Base-by-base conservation (phyloP, 345 rosid genomes). In the Acer negundo region DNA sequence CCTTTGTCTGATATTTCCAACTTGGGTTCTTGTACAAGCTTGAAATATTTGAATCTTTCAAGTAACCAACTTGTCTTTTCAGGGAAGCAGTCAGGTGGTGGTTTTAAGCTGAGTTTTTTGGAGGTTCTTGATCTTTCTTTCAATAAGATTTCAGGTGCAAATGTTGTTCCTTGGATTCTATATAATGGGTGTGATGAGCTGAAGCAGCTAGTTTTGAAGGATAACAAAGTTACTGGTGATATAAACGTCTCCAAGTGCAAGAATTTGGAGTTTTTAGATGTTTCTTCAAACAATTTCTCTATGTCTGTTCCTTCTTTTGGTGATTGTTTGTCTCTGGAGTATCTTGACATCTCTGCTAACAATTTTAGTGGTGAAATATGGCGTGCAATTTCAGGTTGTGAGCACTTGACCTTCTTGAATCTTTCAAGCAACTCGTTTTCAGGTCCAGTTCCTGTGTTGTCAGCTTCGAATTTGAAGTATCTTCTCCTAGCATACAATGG, bases 341-440 rank as follows among this genome's bases (percentile, higher is more conserved):
- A 89, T 82, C 91, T 96, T 13, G 98, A 96, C 59, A 83, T 92
- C 78, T 96, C 99, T 56, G 82, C 82, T 26, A 96, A 96, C 80
- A 85, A 85, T 69, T 87, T 92, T 26, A 26, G 61, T 55, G 97
- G 95, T 53, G 97, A 96, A 69, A 78, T 96, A 23, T 83, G 85
- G 23, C 72, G n/a, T 16, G 88, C 91, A 53, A 80, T 94, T 69
- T 84, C 89, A 15, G 51, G 82, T 1, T 96, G 99, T 76, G 73
- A 76, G 3, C 81, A 81, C 84, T 89, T 96, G 69, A 85, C 20
- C 73, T 89, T 87, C 77, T 80, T 96, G 79, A 94, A 94, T 79
- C 73, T 88, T 76, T 89, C 98, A 59, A 72, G 64, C 85, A 96
- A 96, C 75, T 78, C 67, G 62, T 91, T 96, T 79, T 74, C 83